phyloP scores from a whole-genome alignment of 2,329 filamentous ascomycete species.

The Aspergillus luchuensis region DNA sequence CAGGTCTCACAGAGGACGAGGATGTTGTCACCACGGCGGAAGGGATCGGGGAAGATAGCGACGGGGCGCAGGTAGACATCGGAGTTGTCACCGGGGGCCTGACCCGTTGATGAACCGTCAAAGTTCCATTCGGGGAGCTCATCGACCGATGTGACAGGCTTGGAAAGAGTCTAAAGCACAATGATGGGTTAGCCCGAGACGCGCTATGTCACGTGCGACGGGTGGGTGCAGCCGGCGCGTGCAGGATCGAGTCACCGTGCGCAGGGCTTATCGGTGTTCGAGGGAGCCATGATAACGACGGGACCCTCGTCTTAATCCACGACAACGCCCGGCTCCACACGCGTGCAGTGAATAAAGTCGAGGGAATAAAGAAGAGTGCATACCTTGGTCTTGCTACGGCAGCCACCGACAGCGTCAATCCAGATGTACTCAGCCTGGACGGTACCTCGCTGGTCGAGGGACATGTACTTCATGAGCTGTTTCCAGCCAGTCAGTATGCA shows the following conservation, averaged over 20 bases:
- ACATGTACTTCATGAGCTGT: slow-evolving; percentile 85
- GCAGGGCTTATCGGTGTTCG: slow-evolving; percentile 29
- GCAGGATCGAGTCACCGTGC: slow-evolving; percentile 27
- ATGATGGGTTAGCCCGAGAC: slow-evolving; percentile 4
- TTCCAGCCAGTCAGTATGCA: slow-evolving; percentile 46
- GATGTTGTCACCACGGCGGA: slow-evolving; percentile 87
- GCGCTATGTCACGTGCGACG: slow-evolving; percentile 28
- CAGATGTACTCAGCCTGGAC: slow-evolving; percentile 97
- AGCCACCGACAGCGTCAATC: slow-evolving; percentile 80
- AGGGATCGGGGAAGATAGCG: slow-evolving; percentile 87
- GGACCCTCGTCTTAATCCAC: background rate
- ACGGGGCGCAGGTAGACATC: slow-evolving; percentile 95
- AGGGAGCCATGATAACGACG: slow-evolving; percentile 11
- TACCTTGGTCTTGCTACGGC: slow-evolving; percentile 96
- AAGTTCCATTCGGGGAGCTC: slow-evolving; percentile 80
- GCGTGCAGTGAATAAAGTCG: slow-evolving; percentile 1
- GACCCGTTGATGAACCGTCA: slow-evolving; percentile 85
- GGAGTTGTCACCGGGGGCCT: slow-evolving; percentile 92
- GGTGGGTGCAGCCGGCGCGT: slow-evolving; percentile 30
- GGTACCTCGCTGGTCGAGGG: slow-evolving; percentile 82
- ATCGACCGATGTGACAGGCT: slow-evolving; percentile 58
- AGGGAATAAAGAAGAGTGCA: slow-evolving; percentile 44
- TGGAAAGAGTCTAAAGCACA: slow-evolving; percentile 61
- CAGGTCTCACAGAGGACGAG: slow-evolving; percentile 94
- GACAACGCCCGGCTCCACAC: background rate